Conservation (phyloP, 805 yeast species). For the Alloascoidea hylecoeti region DNA sequence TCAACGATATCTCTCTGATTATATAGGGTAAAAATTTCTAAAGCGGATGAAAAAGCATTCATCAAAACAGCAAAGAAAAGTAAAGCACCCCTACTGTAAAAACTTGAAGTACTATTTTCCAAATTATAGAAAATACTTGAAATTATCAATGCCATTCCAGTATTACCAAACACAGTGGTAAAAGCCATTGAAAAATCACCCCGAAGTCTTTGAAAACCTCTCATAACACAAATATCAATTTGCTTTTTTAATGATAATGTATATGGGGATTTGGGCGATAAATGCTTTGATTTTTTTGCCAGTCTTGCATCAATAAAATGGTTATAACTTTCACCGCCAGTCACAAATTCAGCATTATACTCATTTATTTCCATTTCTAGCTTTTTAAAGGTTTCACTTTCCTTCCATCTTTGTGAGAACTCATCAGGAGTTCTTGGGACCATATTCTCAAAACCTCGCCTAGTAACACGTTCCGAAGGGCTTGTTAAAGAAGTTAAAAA, state of each 20-base stretch:
- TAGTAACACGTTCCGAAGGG: slow-evolving; percentile 16
- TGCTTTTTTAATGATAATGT: slow-evolving; percentile 38
- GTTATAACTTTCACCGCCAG: no score
- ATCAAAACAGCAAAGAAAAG: slow-evolving; percentile 50
- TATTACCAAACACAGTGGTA: slow-evolving; percentile 27
- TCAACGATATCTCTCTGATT: slow-evolving; percentile 45
- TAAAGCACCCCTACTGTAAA: slow-evolving; percentile 41
- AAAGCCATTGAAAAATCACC: slow-evolving; percentile 35
- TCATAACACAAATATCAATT: slow-evolving; percentile 26
- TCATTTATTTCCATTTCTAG: slow-evolving; percentile 22
- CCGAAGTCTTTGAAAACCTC: slow-evolving; percentile 33
- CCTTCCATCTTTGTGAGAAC: slow-evolving; percentile 23
- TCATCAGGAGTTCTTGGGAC: slow-evolving; percentile 24
- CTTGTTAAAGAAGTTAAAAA: slow-evolving; percentile 24
- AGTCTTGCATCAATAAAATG: slow-evolving; percentile 16
- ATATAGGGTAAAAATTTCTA: slow-evolving; percentile 40
- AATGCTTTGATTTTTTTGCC: slow-evolving; percentile 14
- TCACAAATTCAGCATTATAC: slow-evolving; percentile 3
- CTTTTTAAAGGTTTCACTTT: slow-evolving; percentile 16
- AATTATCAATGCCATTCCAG: slow-evolving; percentile 37
- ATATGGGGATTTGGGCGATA: slow-evolving; percentile 37
- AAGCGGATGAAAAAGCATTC: slow-evolving; percentile 44
- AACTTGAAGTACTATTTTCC: slow-evolving; percentile 20
- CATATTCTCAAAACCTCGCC: slow-evolving; percentile 18
- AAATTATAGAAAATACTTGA: slow-evolving; percentile 47